These are phyloP conservation scores for Akanthomyces uredinophilus DNA, from an alignment of 2,329 filamentous ascomycete genomes.

Conservation along the genomic window DNA sequence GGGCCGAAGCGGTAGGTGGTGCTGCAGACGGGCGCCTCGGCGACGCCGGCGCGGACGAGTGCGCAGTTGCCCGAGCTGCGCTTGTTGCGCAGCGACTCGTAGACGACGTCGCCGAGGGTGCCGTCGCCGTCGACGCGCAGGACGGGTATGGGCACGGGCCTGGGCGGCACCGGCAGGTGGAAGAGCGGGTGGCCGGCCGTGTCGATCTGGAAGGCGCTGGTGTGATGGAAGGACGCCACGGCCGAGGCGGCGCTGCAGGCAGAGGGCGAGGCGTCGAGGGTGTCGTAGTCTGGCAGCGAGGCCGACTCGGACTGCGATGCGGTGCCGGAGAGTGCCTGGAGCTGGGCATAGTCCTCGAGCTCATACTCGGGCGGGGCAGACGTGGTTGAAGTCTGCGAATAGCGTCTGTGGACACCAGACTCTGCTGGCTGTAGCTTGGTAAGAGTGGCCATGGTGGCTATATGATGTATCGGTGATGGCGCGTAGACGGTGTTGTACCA, in stretches of 20 bases:
- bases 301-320: constrained; percentile 22
- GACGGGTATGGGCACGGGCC: constrained; percentile 37
- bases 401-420: background rate
- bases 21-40: constrained; percentile 35
- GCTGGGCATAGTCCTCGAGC: constrained; percentile 21
- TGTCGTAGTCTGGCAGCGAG: constrained; percentile 21
- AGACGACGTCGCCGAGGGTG: constrained; percentile 38
- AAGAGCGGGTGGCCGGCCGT: constrained; percentile 38
- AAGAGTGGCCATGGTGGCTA: constrained; percentile 17
- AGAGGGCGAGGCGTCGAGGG: background rate
- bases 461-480: background rate
- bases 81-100: constrained; percentile 45
- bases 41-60: constrained; percentile 36
- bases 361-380: constrained; percentile 27
- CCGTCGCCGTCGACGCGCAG: constrained; percentile 33
- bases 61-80: constrained; percentile 43
- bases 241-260: background rate
- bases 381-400: background rate
- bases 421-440: background rate
- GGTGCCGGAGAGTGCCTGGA: constrained; percentile 21
- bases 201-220: constrained; percentile 44
- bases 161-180: constrained; percentile 36
- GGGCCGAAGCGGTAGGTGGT: constrained; percentile 56
- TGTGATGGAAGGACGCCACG: constrained; percentile 34
- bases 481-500: background rate